These are phyloP conservation scores for Kernera saxatilis DNA, from an alignment of 345 rosid species.

Conservation along the genomic window DNA sequence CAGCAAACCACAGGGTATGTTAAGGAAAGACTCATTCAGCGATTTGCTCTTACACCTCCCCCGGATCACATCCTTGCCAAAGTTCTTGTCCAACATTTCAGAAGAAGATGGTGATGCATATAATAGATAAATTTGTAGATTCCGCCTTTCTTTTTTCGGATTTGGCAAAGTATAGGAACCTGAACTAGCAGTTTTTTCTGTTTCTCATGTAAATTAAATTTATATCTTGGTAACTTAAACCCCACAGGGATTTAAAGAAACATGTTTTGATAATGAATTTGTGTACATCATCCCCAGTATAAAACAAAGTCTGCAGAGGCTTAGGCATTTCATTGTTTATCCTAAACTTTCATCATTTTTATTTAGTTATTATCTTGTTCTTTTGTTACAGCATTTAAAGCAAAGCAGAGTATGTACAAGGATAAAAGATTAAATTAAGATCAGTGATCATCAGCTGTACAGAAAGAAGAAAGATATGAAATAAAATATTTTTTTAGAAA, in stretches of 20 bases:
- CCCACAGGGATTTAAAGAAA: slow-evolving; percentile 45
- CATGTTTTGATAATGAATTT: slow-evolving; percentile 59
- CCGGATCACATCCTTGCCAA: slow-evolving; percentile 82
- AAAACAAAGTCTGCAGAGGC: neutral
- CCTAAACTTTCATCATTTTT: neutral
- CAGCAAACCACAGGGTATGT: slow-evolving; percentile 62
- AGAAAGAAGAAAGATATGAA: slow-evolving; percentile 31
- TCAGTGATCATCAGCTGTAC: slow-evolving; percentile 44
- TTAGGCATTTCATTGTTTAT: neutral
- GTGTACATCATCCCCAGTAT: neutral
- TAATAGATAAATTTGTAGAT: slow-evolving; percentile 40
- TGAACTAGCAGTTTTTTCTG: slow-evolving; percentile 17
- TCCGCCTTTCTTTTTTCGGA: neutral
- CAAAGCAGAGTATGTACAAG: slow-evolving; percentile 34
- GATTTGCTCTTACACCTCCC: slow-evolving; percentile 89
- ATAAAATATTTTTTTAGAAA: neutral
- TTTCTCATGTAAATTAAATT: slow-evolving; percentile 24
- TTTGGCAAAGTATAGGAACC: slow-evolving; percentile 31
- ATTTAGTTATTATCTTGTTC: neutral
- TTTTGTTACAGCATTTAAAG: slow-evolving; percentile 15
- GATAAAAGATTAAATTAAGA: slow-evolving; percentile 31
- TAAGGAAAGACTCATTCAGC: slow-evolving; percentile 81
- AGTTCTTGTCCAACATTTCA: slow-evolving; percentile 86
- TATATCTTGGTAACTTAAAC: slow-evolving; percentile 11
- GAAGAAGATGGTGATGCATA: slow-evolving; percentile 69